Conservation (phyloP, 2,329 filamentous ascomycete species). For the Pseudogymnoascus sp. region DNA sequence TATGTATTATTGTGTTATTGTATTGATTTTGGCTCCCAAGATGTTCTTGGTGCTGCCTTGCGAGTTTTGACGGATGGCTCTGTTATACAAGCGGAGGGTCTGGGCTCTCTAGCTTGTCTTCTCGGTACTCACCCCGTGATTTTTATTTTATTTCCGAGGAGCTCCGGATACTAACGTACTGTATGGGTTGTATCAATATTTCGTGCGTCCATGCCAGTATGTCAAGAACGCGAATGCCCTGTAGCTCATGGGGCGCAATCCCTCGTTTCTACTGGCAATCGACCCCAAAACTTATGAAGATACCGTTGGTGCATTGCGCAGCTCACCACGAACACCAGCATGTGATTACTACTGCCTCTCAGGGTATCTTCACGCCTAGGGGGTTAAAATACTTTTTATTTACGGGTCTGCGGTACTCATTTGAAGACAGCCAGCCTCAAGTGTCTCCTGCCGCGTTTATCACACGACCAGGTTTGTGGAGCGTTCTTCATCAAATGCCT, state of each 20-base stretch:
- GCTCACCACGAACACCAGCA: background rate
- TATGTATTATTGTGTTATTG: background rate
- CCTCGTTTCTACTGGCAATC: background rate
- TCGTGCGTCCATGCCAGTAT: background rate
- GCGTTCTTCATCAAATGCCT: background rate
- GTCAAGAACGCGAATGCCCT: background rate
- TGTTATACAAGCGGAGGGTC: background rate
- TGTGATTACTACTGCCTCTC: background rate
- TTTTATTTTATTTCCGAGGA: background rate
- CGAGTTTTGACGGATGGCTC: no score
- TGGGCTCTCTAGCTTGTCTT: no score
- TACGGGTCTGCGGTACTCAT: background rate
- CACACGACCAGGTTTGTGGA: background rate
- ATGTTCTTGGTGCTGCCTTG: background rate
- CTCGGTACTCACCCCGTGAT: background rate
- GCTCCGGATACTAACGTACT: background rate
- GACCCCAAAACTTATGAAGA: background rate
- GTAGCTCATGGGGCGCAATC: background rate
- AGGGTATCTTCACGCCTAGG: background rate
- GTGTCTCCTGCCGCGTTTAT: background rate
- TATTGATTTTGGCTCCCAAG: background rate
- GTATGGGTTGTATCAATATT: background rate
- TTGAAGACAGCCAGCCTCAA: background rate
- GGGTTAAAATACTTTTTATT: background rate
- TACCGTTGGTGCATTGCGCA: background rate